Conservation (phyloP, 1,284 basidiomycete genomes). For the Cutaneotrichosporon mucoides region DNA sequence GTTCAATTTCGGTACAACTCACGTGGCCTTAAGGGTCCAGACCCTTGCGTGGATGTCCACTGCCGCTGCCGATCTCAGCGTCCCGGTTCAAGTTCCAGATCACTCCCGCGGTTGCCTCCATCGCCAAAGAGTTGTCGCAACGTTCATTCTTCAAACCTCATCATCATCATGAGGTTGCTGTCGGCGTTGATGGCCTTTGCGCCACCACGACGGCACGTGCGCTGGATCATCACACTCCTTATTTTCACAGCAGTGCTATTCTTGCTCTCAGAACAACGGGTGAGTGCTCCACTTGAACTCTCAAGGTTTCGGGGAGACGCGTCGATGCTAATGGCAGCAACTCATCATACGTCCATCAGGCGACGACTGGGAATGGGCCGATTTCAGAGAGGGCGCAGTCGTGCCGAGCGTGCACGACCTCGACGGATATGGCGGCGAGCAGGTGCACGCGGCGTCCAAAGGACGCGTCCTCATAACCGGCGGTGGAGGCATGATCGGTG, state of each 20-base stretch:
- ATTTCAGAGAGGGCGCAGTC: neutral
- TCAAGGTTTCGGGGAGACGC: too few species aligned
- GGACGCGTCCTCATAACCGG: slow-evolving; percentile 16
- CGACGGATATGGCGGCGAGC: slow-evolving; percentile 7
- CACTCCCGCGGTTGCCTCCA: too few species aligned
- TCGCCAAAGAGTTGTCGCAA: too few species aligned
- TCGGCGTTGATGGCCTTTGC: neutral
- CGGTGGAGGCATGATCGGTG: slow-evolving; percentile 16
- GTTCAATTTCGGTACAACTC: too few species aligned
- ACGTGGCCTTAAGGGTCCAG: too few species aligned
- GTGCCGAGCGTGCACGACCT: slow-evolving; percentile 5
- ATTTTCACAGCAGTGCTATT: neutral
- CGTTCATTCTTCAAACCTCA: neutral
- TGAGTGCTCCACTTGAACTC: neutral
- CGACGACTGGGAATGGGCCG: neutral
- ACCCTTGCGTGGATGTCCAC: too few species aligned
- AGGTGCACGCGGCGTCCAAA: neutral
- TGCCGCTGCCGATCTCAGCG: too few species aligned
- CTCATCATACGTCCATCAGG: neutral
- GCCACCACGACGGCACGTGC: neutral
- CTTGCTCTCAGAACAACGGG: neutral
- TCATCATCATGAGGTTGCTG: neutral
- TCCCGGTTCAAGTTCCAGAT: too few species aligned
- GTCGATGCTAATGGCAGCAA: neutral
- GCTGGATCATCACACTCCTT: neutral